Evolutionary conservation across 1,284 basidiomycete genomes (phyloP), one percentile per base, ranked within the genome.

Genomic region (Puccinia sorghi): DNA sequence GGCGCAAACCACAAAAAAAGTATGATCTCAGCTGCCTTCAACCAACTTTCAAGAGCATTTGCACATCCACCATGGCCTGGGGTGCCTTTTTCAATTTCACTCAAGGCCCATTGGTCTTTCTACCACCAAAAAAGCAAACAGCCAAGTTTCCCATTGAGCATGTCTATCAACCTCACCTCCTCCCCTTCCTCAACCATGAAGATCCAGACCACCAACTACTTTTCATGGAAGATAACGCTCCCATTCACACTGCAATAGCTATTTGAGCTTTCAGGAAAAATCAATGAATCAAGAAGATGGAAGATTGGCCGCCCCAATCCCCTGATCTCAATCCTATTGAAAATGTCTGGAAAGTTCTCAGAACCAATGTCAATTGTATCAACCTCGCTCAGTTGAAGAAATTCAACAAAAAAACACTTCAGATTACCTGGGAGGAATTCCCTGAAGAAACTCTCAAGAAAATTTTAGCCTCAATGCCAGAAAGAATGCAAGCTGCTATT

Each of bases 221-320:
- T 46, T 46, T 69, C 6, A 69, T 69, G 66, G 66, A 69, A 22
- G 43, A 69, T 3, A 69, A 50, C 41, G 20, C 66, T 12, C 66
- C 66, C 12, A 17, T 69, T 12, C 66, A 69, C 43, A 69, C 66
- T 20, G n/a, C 66, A 48, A 2, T 41, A 22, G 17, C 41, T 7
- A 25, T 1, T 22, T n/a, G 6, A 13, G 20, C 48, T 5, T 69
- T 43, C 41, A 12, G n/a, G 3, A 11, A 17, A 3, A 52, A 17
- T 32, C 27, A 17, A 25, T 17, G 2, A 15, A 17, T n/a, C 25
- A 32, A 32, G n/a, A 50, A 48, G 20, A 48, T 48, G 0, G 22
- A 69, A 22, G 43, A 69, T 22, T 50, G 66, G 66, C 66, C 41
- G 50, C 32, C 32, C 32, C 32, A 32, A 41, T 69, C 66, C 17